Conservation (phyloP, 2,329 filamentous ascomycete species). For the Pseudocercospora fijiensis region DNA sequence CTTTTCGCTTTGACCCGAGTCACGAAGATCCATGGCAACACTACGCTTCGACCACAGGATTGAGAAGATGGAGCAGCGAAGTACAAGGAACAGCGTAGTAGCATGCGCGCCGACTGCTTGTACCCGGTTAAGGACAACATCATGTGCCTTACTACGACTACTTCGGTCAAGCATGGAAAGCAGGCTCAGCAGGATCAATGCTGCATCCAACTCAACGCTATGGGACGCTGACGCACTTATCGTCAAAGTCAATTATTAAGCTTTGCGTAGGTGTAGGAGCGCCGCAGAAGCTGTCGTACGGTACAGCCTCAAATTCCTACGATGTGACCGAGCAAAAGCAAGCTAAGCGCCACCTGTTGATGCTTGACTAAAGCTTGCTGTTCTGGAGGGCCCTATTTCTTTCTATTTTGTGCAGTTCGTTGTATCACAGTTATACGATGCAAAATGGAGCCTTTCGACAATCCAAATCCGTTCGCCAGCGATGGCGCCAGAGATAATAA, state of each 20-base stretch:
- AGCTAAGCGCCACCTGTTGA: background rate
- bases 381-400: background rate
- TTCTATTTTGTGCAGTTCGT: background rate
- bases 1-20: background rate
- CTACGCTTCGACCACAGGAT: background rate
- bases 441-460: slow-evolving; percentile 17
- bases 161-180: background rate
- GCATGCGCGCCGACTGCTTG: background rate
- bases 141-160: background rate
- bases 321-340: slow-evolving; percentile 6
- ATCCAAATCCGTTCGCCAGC: slow-evolving; percentile 16
- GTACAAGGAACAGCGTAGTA: background rate
- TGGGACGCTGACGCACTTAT: background rate
- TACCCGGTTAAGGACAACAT: background rate
- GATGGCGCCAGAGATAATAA: slow-evolving; percentile 2
- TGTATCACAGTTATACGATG: slow-evolving; percentile 2
- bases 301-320: slow-evolving; percentile 3
- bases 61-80: background rate
- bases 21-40: background rate
- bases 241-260: slow-evolving; percentile 9
- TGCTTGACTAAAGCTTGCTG: slow-evolving; percentile 15
- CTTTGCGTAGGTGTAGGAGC: background rate
- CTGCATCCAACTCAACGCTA: background rate
- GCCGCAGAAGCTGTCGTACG: background rate
- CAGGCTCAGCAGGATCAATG: background rate